Evolutionary conservation across 2,329 filamentous ascomycete genomes (phyloP).

Genomic region (Malbranchea cinnamomea): DNA sequence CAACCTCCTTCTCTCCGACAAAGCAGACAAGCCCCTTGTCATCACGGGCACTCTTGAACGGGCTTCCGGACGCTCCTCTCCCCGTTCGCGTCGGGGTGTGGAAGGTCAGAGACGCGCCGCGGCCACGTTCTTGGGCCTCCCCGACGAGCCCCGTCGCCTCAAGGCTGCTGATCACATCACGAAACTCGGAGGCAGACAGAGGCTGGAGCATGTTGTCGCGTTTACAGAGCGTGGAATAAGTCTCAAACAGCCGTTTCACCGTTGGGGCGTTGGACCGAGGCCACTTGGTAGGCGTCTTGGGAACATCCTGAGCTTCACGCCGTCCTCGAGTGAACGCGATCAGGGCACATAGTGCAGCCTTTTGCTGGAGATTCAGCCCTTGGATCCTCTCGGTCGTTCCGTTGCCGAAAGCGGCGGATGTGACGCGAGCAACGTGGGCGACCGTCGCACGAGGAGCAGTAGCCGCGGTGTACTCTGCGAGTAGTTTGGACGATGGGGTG

Average conservation of each 20-base stretch:
- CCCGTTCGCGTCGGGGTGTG: conserved; percentile 59
- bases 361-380: conserved; percentile 87
- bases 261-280: conserved; percentile 50
- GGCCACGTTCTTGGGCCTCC: conserved; percentile 52
- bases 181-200: conserved; percentile 80
- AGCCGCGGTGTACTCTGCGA: conserved; percentile 49
- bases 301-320: conserved; percentile 1
- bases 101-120: conserved; percentile 42
- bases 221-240: conserved; percentile 70
- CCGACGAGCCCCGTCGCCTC: conserved; percentile 75
- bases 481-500: conserved; percentile 25
- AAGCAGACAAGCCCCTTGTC: conserved; percentile 67
- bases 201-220: conserved; percentile 80
- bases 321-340: conserved; percentile 65
- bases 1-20: conserved; percentile 66
- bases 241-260: conserved; percentile 68
- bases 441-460: conserved; percentile 82
- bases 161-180: conserved; percentile 77
- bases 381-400: conserved; percentile 72
- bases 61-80: conserved; percentile 37
- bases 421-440: conserved; percentile 80
- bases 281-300: conserved; percentile 45
- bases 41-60: conserved; percentile 42
- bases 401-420: conserved; percentile 77
- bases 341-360: conserved; percentile 80